Evolutionary conservation across 2,329 filamentous ascomycete species (phyloP), one percentile per base, ranked within the genome.

Genomic region (Fusarium praegraminearum): DNA sequence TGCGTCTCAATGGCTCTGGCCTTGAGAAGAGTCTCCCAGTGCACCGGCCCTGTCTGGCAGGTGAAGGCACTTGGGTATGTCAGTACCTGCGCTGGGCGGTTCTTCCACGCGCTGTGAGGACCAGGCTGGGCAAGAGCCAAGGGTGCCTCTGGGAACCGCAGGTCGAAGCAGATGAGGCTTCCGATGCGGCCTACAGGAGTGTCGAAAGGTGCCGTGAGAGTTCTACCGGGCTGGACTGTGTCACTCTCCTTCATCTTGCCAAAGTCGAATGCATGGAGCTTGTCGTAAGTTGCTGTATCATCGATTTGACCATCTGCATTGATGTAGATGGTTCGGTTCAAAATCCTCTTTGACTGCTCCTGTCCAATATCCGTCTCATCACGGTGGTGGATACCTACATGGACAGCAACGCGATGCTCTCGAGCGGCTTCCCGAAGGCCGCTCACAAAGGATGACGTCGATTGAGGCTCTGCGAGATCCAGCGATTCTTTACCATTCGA

Each of bases 51-150:
- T 0, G 95, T 98, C 1, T 91, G 89, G 0, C 97, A 86, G 0
- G 94, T 97, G 76, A 98, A 98, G 6, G 95, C 95, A 8, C 92
- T 95, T 0, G 95, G 95, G 76, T 95, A 98, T 1, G 93, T 89
- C 51, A 98, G 83, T 55, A 97, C 83, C 67, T 97, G 89, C 3
- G 93, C 93, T 7, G 79, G 81, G 30, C 62, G 71, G 24, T 56
- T 60, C 36, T 50, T 69, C 77, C 76, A 83, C 7, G 68, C 59
- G 44, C 75, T 80, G 13, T 41, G 41, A 8, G 76, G 57, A 2
- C 74, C 73, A 0, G 81, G 80, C 57, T 82, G 81, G 9, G 88
- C 87, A 20, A 97, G 84, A 2, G 88, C 85, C 12, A 96, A 79
- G 0, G 89, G 87, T 11, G 91, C 87, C 76, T 97, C 93, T 0